Base-by-base conservation (phyloP, 1,284 basidiomycete genomes). In the Austroboletus novae-zelandiae region DNA sequence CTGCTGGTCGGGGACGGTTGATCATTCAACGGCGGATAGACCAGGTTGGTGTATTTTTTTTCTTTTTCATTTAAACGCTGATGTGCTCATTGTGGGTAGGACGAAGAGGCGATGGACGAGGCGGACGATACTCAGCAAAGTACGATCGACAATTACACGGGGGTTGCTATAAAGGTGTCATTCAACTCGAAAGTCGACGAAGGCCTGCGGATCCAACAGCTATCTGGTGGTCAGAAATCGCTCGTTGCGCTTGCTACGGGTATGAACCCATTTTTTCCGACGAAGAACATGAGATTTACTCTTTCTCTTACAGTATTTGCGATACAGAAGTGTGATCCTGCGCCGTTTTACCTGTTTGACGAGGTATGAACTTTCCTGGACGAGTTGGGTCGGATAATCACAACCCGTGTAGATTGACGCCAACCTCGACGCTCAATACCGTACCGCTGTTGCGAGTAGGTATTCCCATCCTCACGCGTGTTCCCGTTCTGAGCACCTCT, bases 271-370 rank as follows among this genome's bases (percentile, higher is more conserved):
- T 32, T 27, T 29, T 37, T 43, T 8, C 3, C 15, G 30, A 23
- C 18, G 4, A 29, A n/a, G 18, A 40, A 9, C 7, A 25, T 25
- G 40, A 1, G 36, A 34, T 34, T 52, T 30, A 55, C 35, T 29
- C 15, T 34, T 31, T 47, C 20, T 7, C 31, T 39, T 51, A 46
- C 18, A 89, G 95, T 99, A 17, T 99, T 99, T 65, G 94, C 96
- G 9, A 99, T 99, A 61, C 97, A 99, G 69, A 98, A 97, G 71
- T 98, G 95, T 69, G 97, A 99, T 65, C 97, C 97, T 1, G 97
- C 97, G 1, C 97, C 97, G 1, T 99, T 99, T 76, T 99, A 99
- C 71, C 79, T 99, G n/a, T 99, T 99, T 66, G 97, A 99, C 68
- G 97, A 99, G 78, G 87, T 86, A 59, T 34, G 69, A 9, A 43